Conservation (phyloP, 2,329 filamentous ascomycete species). For the Fusarium clavum region DNA sequence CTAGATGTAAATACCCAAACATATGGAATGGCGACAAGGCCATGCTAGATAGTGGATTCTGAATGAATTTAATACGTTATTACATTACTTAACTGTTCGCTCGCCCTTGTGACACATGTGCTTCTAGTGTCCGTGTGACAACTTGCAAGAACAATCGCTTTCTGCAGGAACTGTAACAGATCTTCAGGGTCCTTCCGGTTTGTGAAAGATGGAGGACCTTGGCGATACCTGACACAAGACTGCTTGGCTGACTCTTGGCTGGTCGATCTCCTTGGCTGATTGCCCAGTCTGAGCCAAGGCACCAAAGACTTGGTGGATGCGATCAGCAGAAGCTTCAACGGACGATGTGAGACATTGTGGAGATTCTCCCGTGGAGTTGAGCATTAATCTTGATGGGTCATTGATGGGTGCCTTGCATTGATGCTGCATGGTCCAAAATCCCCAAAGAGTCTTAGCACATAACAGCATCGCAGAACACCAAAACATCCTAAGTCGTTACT, state of each 20-base stretch:
- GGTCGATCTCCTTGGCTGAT: neutral
- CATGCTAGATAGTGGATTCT: neutral
- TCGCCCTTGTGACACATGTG: neutral
- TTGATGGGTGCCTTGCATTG: too few species aligned
- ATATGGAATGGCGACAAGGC: neutral
- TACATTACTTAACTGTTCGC: neutral
- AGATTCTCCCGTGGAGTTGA: too few species aligned
- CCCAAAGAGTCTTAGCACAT: too few species aligned
- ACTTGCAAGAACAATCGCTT: rapidly evolving
- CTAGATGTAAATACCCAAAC: neutral
- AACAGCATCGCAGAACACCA: too few species aligned
- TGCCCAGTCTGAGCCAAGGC: neutral
- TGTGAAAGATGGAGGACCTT: neutral
- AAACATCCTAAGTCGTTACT: too few species aligned
- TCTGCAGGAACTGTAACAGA: neutral
- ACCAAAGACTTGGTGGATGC: neutral
- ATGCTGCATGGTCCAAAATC: too few species aligned
- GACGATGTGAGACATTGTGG: too few species aligned
- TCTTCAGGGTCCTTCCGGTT: neutral
- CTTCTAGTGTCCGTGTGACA: neutral
- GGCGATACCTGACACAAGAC: neutral
- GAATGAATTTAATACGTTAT: neutral
- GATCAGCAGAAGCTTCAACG: neutral
- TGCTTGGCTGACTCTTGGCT: neutral
- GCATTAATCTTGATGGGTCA: too few species aligned